phyloP scores from a whole-genome alignment of 352 stramenopile genomes.

The Phytopythium vexans region DNA sequence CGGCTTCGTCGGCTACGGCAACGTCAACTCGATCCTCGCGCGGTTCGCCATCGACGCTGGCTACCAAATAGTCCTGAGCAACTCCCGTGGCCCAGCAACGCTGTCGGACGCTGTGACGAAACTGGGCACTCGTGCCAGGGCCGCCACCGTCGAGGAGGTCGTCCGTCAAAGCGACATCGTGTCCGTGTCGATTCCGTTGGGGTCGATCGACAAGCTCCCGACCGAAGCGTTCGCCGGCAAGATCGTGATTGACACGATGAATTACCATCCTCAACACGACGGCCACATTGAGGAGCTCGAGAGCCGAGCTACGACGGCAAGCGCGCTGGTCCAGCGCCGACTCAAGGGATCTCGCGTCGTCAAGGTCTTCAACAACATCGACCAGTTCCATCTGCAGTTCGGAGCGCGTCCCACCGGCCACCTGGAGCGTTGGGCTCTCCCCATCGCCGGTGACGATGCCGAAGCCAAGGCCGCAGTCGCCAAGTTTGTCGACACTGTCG shows the following conservation, averaged over 20 bases:
- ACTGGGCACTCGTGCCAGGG: too few relatives aligned
- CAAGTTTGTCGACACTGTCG: slow-evolving; percentile 5
- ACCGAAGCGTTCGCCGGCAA: slow-evolving; percentile 8
- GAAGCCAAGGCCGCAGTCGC: slow-evolving; percentile 7
- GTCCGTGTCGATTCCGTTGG: slow-evolving; percentile 9
- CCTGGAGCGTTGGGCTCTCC: slow-evolving; percentile 7
- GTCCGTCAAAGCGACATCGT: too few relatives aligned
- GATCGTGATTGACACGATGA: slow-evolving; percentile 9
- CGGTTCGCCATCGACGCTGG: slow-evolving; percentile 7
- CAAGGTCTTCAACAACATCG: slow-evolving; percentile 11
- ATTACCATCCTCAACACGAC: slow-evolving; percentile 8
- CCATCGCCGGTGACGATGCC: slow-evolving; percentile 5
- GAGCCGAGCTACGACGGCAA: slow-evolving; percentile 1
- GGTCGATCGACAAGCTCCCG: slow-evolving; percentile 1
- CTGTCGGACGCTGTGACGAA: too few relatives aligned
- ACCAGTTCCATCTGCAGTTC: slow-evolving; percentile 13
- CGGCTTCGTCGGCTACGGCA: too few relatives aligned
- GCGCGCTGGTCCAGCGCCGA: slow-evolving; percentile 7
- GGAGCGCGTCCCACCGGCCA: slow-evolving; percentile 8
- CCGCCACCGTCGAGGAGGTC: too few relatives aligned
- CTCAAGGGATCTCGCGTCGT: slow-evolving; percentile 3
- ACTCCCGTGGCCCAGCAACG: too few relatives aligned
- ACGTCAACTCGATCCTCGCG: slow-evolving; percentile 6
- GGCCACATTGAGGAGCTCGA: slow-evolving; percentile 3
- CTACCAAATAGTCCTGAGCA: slow-evolving; percentile 11